phyloP scores from a whole-genome alignment of 2,329 filamentous ascomycete species.

The Pseudogymnoascus sp. region DNA sequence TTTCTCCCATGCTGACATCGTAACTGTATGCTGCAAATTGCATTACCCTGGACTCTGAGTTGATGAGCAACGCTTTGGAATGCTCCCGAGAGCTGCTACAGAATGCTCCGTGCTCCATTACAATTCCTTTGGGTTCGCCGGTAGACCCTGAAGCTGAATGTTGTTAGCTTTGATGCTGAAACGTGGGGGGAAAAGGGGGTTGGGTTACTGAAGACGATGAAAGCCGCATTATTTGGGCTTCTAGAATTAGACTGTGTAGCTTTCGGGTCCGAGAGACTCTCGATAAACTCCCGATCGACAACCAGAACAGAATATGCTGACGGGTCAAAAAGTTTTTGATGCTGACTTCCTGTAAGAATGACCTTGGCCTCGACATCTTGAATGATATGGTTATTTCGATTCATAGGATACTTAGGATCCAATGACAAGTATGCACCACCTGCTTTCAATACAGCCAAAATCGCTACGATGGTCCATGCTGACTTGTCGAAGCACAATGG shows the following conservation, averaged over 20 bases:
- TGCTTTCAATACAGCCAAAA: constrained; percentile 25
- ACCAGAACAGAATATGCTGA: background rate
- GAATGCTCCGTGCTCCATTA: constrained; percentile 23
- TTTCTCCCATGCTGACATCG: constrained; percentile 10
- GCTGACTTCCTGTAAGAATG: background rate
- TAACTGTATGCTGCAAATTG: constrained; percentile 18
- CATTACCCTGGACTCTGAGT: constrained; percentile 34
- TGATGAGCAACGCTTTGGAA: constrained; percentile 26
- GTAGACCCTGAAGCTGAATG: constrained; percentile 39
- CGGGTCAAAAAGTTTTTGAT: constrained; percentile 29
- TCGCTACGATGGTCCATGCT: constrained; percentile 17
- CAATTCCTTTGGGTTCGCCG: constrained; percentile 42
- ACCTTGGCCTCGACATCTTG: background rate
- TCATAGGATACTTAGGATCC: constrained; percentile 22
- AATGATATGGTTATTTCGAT: constrained; percentile 14
- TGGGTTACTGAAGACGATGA: constrained; percentile 18
- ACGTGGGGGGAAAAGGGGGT: background rate
- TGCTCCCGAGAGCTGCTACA: constrained; percentile 15
- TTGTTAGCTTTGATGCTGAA: background rate
- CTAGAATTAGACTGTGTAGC: no score
- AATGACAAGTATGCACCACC: constrained; percentile 24
- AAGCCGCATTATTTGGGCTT: background rate
- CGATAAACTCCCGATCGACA: background rate
- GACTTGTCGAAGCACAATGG: constrained; percentile 22
- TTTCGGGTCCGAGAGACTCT: no score